These are phyloP conservation scores for Skeletonema marinoi DNA, from an alignment of 108 stramenopile species.

Conservation along the genomic window DNA sequence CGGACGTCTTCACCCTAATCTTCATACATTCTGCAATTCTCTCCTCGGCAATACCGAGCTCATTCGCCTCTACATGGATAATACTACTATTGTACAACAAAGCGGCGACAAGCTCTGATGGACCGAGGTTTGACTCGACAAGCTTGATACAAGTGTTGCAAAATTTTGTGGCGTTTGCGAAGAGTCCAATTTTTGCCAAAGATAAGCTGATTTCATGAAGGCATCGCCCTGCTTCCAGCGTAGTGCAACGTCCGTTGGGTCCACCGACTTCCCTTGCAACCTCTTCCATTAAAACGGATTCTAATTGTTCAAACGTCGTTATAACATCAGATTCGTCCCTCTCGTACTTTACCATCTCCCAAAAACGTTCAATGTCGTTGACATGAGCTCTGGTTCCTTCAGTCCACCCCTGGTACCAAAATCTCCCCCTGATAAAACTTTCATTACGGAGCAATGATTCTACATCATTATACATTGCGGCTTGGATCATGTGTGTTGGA, in stretches of 20 bases:
- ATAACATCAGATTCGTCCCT: slow-evolving; percentile 17
- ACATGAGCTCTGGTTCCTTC: slow-evolving; percentile 65
- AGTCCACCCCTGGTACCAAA: slow-evolving; percentile 62
- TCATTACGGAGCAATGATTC: slow-evolving; percentile 61
- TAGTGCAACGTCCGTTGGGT: slow-evolving; percentile 19
- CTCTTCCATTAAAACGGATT: slow-evolving; percentile 26
- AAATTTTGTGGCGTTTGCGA: slow-evolving; percentile 67
- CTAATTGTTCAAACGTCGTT: slow-evolving; percentile 12
- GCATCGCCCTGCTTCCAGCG: slow-evolving; percentile 64
- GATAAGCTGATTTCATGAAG: slow-evolving; percentile 78
- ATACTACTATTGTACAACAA: slow-evolving; percentile 70
- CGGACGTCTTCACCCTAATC: slow-evolving; percentile 59
- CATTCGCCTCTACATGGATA: slow-evolving; percentile 61
- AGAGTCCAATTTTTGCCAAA: slow-evolving; percentile 71
- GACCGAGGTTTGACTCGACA: slow-evolving; percentile 47
- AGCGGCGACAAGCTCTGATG: slow-evolving; percentile 66
- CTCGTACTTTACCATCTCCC: slow-evolving; percentile 18
- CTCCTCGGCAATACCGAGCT: slow-evolving; percentile 59
- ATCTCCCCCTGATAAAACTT: slow-evolving; percentile 68
- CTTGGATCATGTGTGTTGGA: slow-evolving; percentile 72
- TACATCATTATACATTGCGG: slow-evolving; percentile 62
- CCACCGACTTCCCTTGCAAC: slow-evolving; percentile 14
- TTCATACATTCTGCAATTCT: slow-evolving; percentile 57
- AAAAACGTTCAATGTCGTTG: slow-evolving; percentile 70
- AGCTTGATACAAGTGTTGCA: slow-evolving; percentile 75